Percentiles rank a stretch among this genome's conserved stretches.
Evolutionary conservation across 2,329 filamentous ascomycete genomes (phyloP).

Genomic region (Fusarium sp.): DNA sequence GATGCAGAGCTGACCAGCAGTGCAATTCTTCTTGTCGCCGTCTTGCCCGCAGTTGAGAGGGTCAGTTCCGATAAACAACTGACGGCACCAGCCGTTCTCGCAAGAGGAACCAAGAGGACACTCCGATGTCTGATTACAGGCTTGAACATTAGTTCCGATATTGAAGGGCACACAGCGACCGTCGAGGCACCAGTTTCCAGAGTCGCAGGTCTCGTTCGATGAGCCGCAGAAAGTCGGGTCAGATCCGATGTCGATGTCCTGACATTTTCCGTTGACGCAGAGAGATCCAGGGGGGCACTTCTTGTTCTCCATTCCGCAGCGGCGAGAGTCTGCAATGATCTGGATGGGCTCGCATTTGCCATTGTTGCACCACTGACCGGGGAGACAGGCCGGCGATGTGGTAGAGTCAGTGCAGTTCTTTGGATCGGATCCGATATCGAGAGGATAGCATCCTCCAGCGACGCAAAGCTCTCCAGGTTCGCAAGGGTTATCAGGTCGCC

Average conservation of each 20-base stretch:
- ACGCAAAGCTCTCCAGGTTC: slow-evolving; percentile 37
- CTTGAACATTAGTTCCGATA: slow-evolving; percentile 36
- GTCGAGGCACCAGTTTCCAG: slow-evolving; percentile 43
- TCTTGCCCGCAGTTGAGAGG: slow-evolving; percentile 23
- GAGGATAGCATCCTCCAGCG: slow-evolving; percentile 30
- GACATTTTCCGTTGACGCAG: slow-evolving; percentile 36
- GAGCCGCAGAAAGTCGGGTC: slow-evolving; percentile 30
- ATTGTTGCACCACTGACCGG: slow-evolving; percentile 39
- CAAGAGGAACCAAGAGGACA: slow-evolving; percentile 27
- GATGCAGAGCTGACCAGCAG: slow-evolving; percentile 28
- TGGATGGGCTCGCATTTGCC: slow-evolving; percentile 33
- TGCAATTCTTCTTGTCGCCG: slow-evolving; percentile 20
- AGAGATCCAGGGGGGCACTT: slow-evolving; percentile 28
- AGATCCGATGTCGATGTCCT: slow-evolving; percentile 34
- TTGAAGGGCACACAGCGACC: slow-evolving; percentile 31
- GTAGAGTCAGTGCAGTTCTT: slow-evolving; percentile 17
- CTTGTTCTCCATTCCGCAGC: slow-evolving; percentile 12
- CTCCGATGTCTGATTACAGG: slow-evolving; percentile 23
- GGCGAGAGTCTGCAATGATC: slow-evolving; percentile 27
- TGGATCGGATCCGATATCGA: slow-evolving; percentile 14
- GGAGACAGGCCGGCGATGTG: slow-evolving; percentile 6
- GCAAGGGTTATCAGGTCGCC: slow-evolving; percentile 29
- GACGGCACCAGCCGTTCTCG: slow-evolving; percentile 19
- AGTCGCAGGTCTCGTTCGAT: slow-evolving; percentile 22
- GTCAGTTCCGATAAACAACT: slow-evolving; percentile 33